These are phyloP conservation scores for Lodderomyces orthopsilosis DNA, from an alignment of 1,139 yeast genomes.

Conservation along the genomic window DNA sequence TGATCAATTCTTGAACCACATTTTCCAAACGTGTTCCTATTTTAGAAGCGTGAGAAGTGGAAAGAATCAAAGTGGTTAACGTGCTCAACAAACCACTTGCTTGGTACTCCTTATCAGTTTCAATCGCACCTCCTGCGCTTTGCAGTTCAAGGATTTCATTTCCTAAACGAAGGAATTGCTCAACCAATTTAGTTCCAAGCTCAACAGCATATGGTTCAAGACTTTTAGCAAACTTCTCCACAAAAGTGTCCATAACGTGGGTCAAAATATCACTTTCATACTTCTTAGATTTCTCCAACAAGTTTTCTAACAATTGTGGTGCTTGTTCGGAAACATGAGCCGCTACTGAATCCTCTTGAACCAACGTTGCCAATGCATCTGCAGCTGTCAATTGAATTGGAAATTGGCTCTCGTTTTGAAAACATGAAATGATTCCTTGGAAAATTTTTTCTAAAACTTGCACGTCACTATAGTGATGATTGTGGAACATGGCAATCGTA, in stretches of 20 bases:
- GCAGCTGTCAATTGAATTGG: slow-evolving; percentile 54
- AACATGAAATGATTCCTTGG: slow-evolving; percentile 44
- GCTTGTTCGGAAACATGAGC: slow-evolving; percentile 47
- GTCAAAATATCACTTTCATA: slow-evolving; percentile 54
- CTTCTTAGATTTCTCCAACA: slow-evolving; percentile 48
- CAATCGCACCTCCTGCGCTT: slow-evolving; percentile 24
- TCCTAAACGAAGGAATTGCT: slow-evolving; percentile 47
- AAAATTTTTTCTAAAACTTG: slow-evolving; percentile 43
- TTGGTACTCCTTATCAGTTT: slow-evolving; percentile 50
- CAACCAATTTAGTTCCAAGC: slow-evolving; percentile 44
- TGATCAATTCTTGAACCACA: slow-evolving; percentile 39
- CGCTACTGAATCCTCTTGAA: slow-evolving; percentile 47
- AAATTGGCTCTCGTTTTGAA: slow-evolving; percentile 42
- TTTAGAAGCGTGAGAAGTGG: slow-evolving; percentile 49
- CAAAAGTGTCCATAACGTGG: slow-evolving; percentile 56
- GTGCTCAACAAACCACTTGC: slow-evolving; percentile 52
- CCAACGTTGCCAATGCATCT: slow-evolving; percentile 51
- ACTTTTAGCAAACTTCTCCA: slow-evolving; percentile 49
- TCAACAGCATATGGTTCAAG: slow-evolving; percentile 57
- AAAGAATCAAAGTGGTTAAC: slow-evolving; percentile 49
- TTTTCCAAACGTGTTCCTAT: slow-evolving; percentile 42
- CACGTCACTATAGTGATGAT: slow-evolving; percentile 37
- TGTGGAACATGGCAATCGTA: slow-evolving; percentile 46
- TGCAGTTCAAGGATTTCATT: slow-evolving; percentile 40
- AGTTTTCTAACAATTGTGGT: slow-evolving; percentile 51